These are phyloP conservation scores for Fraxinus albicans DNA, from an alignment of 305 asterid genomes.

Conservation along the genomic window DNA sequence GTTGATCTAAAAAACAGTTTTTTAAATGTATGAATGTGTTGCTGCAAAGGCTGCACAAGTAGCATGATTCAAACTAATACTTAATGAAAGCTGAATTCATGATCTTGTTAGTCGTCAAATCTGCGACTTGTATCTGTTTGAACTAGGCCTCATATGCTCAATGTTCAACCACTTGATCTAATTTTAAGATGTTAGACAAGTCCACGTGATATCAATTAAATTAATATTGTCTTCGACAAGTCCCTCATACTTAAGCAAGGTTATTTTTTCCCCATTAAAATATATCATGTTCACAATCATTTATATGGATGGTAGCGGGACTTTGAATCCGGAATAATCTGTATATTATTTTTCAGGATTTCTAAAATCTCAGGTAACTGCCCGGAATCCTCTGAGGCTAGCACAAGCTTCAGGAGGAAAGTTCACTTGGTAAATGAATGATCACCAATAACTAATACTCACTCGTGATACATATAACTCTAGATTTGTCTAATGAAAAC, in stretches of 20 bases:
- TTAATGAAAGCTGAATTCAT: neutral
- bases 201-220: too few relatives aligned
- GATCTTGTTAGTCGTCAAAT: neutral
- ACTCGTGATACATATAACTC: neutral
- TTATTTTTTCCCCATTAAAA: too few relatives aligned
- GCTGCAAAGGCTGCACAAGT: too few relatives aligned
- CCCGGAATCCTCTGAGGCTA: slow-evolving; percentile 68
- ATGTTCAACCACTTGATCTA: neutral
- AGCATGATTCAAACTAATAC: neutral
- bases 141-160: neutral
- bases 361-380: slow-evolving; percentile 46
- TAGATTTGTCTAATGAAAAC: neutral
- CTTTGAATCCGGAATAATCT: neutral
- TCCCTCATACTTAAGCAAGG: too few relatives aligned
- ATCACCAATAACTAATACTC: neutral
- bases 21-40: neutral
- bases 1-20: too few relatives aligned
- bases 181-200: too few relatives aligned
- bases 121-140: neutral
- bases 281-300: too few relatives aligned
- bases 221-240: too few relatives aligned
- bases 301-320: too few relatives aligned
- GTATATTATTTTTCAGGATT: slow-evolving; percentile 38
- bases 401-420: slow-evolving; percentile 73
- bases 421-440: slow-evolving; percentile 56